These are phyloP conservation scores for Aspergillus incahuasiensis DNA, from an alignment of 495 filamentous ascomycete species.

Conservation along the genomic window DNA sequence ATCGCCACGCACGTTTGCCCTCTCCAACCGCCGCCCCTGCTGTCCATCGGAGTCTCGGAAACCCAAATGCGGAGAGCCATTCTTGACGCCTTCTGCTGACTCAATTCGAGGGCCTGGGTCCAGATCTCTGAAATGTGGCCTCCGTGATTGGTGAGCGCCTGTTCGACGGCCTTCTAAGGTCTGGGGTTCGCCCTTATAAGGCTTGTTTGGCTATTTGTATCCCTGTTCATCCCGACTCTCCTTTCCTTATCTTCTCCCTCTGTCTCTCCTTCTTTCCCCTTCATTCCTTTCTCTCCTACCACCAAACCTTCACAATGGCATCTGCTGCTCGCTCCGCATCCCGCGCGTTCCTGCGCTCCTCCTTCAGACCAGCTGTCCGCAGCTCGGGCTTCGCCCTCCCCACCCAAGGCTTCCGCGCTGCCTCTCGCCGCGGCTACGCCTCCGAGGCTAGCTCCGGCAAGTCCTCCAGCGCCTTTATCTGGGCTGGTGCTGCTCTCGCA, in stretches of 20 bases:
- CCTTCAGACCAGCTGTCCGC: conserved; percentile 46
- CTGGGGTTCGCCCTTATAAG: background rate
- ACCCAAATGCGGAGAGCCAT: conserved; percentile 3
- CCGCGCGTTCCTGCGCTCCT: conserved; percentile 48
- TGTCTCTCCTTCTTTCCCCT: background rate
- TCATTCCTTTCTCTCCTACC: conserved; percentile 13
- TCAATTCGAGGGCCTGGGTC: conserved; percentile 18
- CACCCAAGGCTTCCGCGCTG: conserved; percentile 58
- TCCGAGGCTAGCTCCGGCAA: conserved; percentile 56
- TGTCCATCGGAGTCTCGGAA: background rate
- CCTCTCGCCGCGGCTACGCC: conserved; percentile 70
- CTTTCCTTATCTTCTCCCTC: conserved; percentile 6
- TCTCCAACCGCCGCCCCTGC: background rate
- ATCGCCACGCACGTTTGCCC: conserved; percentile 2
- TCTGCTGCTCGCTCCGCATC: conserved; percentile 49
- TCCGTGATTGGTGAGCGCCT: conserved; percentile 19
- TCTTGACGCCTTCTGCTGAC: conserved; percentile 16
- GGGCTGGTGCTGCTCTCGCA: conserved; percentile 53
- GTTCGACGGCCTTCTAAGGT: conserved; percentile 13
- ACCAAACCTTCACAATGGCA: conserved; percentile 51
- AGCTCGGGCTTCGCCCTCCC: conserved; percentile 57
- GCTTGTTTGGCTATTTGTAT: conserved; percentile 3
- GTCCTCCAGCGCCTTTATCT: conserved; percentile 44
- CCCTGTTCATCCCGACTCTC: conserved; percentile 11
- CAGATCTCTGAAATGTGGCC: conserved; percentile 14